Evolutionary conservation across 352 stramenopile species (phyloP).

Genomic region (Hyaloperonospora arabidopsidis): DNA sequence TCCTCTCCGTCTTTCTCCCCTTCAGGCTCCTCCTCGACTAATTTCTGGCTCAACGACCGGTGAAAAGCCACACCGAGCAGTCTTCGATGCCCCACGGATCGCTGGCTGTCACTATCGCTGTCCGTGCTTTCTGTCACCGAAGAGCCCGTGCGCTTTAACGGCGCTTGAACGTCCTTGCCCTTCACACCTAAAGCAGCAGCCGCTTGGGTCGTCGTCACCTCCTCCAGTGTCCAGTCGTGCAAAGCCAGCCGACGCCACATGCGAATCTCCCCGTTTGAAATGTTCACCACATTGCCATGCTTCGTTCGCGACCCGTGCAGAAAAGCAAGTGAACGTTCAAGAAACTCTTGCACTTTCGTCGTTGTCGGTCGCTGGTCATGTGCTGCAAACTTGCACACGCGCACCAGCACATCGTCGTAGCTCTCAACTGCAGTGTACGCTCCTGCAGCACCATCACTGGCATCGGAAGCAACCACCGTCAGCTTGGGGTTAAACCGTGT

Average conservation of each 20-base stretch:
- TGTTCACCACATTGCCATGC: slow-evolving; percentile 60
- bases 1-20: slow-evolving; percentile 31
- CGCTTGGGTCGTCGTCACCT: slow-evolving; percentile 31
- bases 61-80: slow-evolving; percentile 15
- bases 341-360: slow-evolving; percentile 69
- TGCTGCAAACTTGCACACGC: slow-evolving; percentile 53
- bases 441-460: slow-evolving; percentile 22
- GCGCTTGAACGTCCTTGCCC: slow-evolving; percentile 38
- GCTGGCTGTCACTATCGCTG: slow-evolving; percentile 46
- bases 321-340: slow-evolving; percentile 67
- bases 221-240: slow-evolving; percentile 59
- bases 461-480: slow-evolving; percentile 20
- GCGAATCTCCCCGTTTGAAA: slow-evolving; percentile 76
- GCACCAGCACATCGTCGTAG: slow-evolving; percentile 71
- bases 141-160: slow-evolving; percentile 36
- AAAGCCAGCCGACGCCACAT: slow-evolving; percentile 67
- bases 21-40: slow-evolving; percentile 31
- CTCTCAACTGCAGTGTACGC: slow-evolving; percentile 52
- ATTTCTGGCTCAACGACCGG: slow-evolving; percentile 23
- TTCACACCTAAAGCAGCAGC: slow-evolving; percentile 19
- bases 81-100: slow-evolving; percentile 8
- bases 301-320: slow-evolving; percentile 58
- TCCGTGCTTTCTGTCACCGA: slow-evolving; percentile 46
- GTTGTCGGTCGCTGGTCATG: slow-evolving; percentile 66
- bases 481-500: slow-evolving; percentile 36